Percentiles rank a stretch among this genome's conserved stretches.
Evolutionary conservation across 192 early-diverging fungal genomes (phyloP).

Genomic region (Entophlyctis luteolus): DNA sequence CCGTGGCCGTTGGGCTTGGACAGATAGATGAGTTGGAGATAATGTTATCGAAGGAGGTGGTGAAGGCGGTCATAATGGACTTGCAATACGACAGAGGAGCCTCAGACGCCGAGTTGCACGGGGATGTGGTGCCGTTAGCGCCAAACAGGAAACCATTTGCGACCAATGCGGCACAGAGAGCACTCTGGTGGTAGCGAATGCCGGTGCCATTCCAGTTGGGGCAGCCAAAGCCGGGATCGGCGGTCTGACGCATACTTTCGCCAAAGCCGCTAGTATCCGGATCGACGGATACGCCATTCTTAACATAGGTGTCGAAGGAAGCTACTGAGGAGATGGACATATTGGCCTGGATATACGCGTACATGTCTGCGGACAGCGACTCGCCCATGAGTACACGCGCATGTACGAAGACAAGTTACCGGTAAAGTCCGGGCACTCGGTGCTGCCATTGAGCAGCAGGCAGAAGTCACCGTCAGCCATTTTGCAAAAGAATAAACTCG

Average conservation of each 20-base stretch:
- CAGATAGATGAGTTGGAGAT: not conserved
- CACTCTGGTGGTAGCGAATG: constrained; percentile 9
- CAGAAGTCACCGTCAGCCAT: not conserved
- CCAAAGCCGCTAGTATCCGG: not conserved
- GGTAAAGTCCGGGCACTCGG: constrained; percentile 4
- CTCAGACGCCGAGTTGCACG: not conserved
- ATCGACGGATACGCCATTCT: not conserved
- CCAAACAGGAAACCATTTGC: not conserved
- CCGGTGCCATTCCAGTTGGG: not conserved
- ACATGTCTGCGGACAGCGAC: not conserved
- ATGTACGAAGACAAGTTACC: not conserved
- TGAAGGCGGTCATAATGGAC: not conserved
- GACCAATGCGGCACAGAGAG: constrained; percentile 11
- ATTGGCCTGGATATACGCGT: not conserved
- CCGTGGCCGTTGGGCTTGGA: not conserved
- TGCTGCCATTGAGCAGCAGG: not conserved
- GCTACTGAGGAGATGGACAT: not conserved
- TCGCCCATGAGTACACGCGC: not conserved
- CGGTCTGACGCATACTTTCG: not conserved
- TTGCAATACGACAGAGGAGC: not conserved
- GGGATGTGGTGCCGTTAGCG: not conserved
- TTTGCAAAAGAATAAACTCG: not conserved
- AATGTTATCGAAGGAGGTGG: not conserved
- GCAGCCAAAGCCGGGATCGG: constrained; percentile 5
- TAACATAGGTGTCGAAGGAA: not conserved